Conservation (phyloP, 1,139 yeast species). For the Yarrowia galli region DNA sequence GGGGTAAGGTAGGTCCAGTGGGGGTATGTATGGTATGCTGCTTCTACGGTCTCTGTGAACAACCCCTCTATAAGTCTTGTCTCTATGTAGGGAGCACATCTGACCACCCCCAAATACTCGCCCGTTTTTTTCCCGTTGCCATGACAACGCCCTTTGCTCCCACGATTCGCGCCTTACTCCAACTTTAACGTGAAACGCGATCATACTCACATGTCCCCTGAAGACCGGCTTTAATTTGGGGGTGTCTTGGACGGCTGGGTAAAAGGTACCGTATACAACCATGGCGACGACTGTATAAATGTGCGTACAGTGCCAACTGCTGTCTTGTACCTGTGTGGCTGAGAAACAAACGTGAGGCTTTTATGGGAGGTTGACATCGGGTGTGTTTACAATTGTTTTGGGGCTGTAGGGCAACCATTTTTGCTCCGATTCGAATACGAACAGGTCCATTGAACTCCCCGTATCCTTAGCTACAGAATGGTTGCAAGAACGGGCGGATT, state of each 20-base stretch:
- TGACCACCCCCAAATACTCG: too few relatives aligned
- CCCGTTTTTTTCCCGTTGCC: conserved; percentile 9
- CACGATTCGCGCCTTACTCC: conserved; percentile 28
- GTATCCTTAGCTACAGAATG: neutral
- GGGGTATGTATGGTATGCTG: too few relatives aligned
- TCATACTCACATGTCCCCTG: conserved; percentile 29
- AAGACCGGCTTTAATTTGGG: neutral
- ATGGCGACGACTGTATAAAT: neutral
- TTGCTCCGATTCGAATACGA: neutral
- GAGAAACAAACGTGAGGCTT: neutral
- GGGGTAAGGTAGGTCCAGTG: too few relatives aligned
- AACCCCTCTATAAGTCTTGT: too few relatives aligned
- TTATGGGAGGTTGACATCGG: neutral
- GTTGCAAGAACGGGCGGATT: neutral
- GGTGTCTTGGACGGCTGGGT: neutral
- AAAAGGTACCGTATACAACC: neutral
- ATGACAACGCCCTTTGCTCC: conserved; percentile 6
- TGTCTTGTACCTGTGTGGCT: neutral
- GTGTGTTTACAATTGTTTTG: too few relatives aligned
- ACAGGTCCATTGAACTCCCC: neutral
- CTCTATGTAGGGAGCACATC: too few relatives aligned
- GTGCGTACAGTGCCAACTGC: neutral
- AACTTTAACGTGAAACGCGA: conserved; percentile 34
- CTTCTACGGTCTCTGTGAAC: too few relatives aligned
- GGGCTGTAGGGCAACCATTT: neutral